These are phyloP conservation scores for Daphne laureola DNA, from an alignment of 441 rosid genomes.

Conservation along the genomic window DNA sequence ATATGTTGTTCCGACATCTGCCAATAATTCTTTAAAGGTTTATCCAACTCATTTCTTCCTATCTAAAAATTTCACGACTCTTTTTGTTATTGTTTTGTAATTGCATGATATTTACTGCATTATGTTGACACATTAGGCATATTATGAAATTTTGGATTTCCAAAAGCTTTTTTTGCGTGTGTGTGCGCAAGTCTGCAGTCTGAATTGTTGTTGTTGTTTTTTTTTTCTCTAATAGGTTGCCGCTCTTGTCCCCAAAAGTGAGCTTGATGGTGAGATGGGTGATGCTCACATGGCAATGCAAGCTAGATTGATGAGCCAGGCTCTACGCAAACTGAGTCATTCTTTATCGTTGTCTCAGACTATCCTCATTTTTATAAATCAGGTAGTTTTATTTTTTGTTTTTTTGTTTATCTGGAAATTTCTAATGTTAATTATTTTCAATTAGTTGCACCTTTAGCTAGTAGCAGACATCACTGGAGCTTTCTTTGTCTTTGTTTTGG, in stretches of 20 bases:
- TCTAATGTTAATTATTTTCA: background rate
- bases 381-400: constrained; percentile 33
- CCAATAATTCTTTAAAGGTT: constrained; percentile 1
- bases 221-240: constrained; percentile 58
- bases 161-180: constrained; percentile 1
- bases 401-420: background rate
- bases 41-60: too few relatives aligned
- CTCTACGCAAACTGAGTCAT: constrained; percentile 93
- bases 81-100: background rate
- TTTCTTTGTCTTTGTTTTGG: background rate
- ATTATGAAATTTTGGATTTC: too few relatives aligned
- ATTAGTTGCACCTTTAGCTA: background rate
- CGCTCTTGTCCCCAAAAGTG: constrained; percentile 95
- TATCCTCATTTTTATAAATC: constrained; percentile 76
- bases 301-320: constrained; percentile 98
- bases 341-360: constrained; percentile 81
- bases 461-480: background rate
- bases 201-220: too few relatives aligned
- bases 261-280: constrained; percentile 99
- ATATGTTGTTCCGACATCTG: background rate
- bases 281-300: constrained; percentile 99
- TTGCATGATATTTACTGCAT: background rate
- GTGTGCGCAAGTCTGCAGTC: background rate
- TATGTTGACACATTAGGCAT: background rate
- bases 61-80: background rate